These are phyloP conservation scores for Yarrowia divulgata DNA, from an alignment of 805 yeast genomes.

Conservation along the genomic window DNA sequence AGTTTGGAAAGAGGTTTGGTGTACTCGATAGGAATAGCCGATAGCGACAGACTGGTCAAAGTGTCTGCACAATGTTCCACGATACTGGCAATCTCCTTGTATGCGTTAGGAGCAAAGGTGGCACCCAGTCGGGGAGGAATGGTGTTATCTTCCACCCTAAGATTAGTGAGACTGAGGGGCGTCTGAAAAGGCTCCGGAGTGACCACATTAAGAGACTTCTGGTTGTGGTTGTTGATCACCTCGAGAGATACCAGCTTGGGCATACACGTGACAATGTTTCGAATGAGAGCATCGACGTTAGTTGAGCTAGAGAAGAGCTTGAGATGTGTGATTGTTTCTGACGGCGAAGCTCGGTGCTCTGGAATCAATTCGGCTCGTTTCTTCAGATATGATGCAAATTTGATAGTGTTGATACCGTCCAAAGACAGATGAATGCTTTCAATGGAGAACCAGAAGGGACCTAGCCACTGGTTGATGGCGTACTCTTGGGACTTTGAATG, in stretches of 20 bases:
- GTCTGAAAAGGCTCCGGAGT: background rate
- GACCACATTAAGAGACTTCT: background rate
- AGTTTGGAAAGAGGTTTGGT: background rate
- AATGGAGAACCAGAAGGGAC: conserved; percentile 17
- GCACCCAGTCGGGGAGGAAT: background rate
- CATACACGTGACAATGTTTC: conserved; percentile 25
- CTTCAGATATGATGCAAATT: background rate
- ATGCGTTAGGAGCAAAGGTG: conserved; percentile 3
- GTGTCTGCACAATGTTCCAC: conserved; percentile 7
- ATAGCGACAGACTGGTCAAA: background rate
- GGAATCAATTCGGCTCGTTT: conserved; percentile 13
- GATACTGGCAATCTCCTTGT: conserved; percentile 8
- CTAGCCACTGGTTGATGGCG: conserved; percentile 28
- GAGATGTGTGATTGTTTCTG: conserved; percentile 13
- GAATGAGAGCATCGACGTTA: conserved; percentile 6
- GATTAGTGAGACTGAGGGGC: background rate
- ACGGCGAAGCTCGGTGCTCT: background rate
- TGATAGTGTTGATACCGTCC: conserved; percentile 16
- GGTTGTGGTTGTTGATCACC: conserved; percentile 13
- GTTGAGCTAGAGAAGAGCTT: conserved; percentile 17
- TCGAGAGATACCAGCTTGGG: conserved; percentile 9
- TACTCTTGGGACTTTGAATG: conserved; percentile 31
- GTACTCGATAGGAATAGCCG: conserved; percentile 13
- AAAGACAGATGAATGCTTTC: conserved; percentile 14
- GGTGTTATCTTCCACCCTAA: conserved; percentile 15